Percentiles rank a stretch among this genome's conserved stretches.
Conservation (phyloP, 148 eudicot genomes). For the Cornus controversa region DNA sequence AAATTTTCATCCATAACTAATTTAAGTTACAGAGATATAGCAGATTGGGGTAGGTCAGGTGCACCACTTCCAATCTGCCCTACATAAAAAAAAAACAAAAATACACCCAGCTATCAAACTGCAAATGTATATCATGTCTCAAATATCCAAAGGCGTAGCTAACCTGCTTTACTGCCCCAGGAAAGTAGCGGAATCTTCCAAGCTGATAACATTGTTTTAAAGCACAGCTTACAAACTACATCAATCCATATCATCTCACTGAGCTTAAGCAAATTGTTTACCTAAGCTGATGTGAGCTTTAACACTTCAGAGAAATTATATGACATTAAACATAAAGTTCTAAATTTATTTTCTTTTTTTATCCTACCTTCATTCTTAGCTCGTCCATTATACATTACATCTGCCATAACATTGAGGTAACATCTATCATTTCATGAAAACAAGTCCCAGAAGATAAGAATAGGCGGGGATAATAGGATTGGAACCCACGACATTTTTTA, state of each 20-base stretch:
- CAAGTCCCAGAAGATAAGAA: background rate
- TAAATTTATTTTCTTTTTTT: background rate
- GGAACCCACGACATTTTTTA: slow-evolving; percentile 7
- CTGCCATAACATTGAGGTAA: background rate
- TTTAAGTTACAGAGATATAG: no score
- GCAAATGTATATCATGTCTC: background rate
- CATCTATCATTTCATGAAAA: background rate
- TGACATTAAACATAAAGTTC: background rate
- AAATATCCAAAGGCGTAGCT: background rate
- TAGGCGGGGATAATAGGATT: slow-evolving; percentile 8
- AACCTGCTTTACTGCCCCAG: background rate
- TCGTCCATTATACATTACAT: background rate
- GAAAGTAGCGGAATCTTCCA: background rate
- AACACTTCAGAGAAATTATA: background rate
- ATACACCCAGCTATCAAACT: background rate
- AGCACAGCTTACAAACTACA: slow-evolving; percentile 2
- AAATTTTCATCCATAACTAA: slow-evolving; percentile 3
- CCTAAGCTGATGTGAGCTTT: background rate
- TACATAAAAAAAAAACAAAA: background rate
- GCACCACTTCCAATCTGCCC: background rate
- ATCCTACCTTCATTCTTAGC: background rate
- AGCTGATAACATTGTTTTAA: background rate
- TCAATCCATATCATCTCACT: background rate
- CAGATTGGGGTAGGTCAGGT: no score
- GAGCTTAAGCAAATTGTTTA: background rate